These are phyloP conservation scores for Nannochloropsis gaditana DNA, from an alignment of 108 stramenopile genomes.

Conservation along the genomic window DNA sequence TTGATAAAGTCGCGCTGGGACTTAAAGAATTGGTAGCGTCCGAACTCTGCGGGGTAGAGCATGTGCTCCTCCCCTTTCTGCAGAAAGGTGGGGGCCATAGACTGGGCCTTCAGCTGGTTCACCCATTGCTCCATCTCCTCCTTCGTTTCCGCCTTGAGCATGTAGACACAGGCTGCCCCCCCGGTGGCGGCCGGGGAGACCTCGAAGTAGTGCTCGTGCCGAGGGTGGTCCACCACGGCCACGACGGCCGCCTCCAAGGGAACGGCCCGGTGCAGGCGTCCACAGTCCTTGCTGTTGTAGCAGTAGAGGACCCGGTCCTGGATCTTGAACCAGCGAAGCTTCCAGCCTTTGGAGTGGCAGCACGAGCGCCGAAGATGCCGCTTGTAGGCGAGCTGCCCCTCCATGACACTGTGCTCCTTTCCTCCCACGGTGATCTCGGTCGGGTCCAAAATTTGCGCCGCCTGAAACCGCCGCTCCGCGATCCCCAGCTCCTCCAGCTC, in stretches of 20 bases:
- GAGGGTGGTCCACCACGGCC: background rate
- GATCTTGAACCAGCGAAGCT: slow-evolving; percentile 79
- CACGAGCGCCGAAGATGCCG: background rate
- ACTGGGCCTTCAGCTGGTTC: slow-evolving; percentile 24
- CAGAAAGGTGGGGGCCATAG: slow-evolving; percentile 18
- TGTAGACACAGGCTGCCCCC: background rate
- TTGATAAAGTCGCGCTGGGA: slow-evolving; percentile 84
- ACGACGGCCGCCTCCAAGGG: slow-evolving; percentile 72
- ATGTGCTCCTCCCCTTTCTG: slow-evolving; percentile 20
- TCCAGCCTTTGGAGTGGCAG: slow-evolving; percentile 59
- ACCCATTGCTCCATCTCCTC: slow-evolving; percentile 29
- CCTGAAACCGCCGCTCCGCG: slow-evolving; percentile 84
- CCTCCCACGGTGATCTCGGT: background rate
- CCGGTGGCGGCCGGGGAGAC: slow-evolving; percentile 21
- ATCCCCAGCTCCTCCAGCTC: slow-evolving; percentile 78
- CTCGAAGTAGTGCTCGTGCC: slow-evolving; percentile 35
- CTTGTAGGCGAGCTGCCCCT: slow-evolving; percentile 30
- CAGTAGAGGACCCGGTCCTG: slow-evolving; percentile 88
- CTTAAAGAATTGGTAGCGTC: slow-evolving; percentile 81
- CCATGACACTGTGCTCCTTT: slow-evolving; percentile 22
- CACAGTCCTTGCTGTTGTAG: slow-evolving; percentile 57
- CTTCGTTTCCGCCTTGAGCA: slow-evolving; percentile 28
- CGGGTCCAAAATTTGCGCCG: slow-evolving; percentile 65
- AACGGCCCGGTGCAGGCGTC: slow-evolving; percentile 68
- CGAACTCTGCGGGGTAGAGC: slow-evolving; percentile 46